Conservation (phyloP, 1,284 basidiomycete species). For the Rhodotorula sp. region DNA sequence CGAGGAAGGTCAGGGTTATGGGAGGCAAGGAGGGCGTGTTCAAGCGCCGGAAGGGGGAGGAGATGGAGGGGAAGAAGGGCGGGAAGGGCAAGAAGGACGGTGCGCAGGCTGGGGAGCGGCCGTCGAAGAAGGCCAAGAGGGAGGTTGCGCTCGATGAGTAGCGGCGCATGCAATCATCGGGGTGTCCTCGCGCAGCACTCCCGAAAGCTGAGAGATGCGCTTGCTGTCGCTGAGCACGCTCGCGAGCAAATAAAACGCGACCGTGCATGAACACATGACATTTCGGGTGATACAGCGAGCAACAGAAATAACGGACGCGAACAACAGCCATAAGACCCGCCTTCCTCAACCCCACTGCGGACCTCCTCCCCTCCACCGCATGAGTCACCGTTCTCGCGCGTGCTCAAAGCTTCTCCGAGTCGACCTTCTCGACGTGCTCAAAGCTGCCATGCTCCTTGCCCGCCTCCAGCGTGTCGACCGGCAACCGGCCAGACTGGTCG, state of each 20-base stretch:
- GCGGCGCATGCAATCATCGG: not conserved
- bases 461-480: slow-evolving; percentile 6
- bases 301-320: too few relatives aligned
- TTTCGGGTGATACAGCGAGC: too few relatives aligned
- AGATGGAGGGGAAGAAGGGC: not conserved
- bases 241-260: too few relatives aligned
- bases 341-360: too few relatives aligned
- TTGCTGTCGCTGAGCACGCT: too few relatives aligned
- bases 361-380: too few relatives aligned
- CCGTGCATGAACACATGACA: too few relatives aligned
- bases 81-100: not conserved
- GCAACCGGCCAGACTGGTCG: slow-evolving; percentile 14
- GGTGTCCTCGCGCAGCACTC: not conserved
- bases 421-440: slow-evolving; percentile 24
- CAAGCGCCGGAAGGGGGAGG: slow-evolving; percentile 59
- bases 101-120: slow-evolving; percentile 48
- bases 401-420: not conserved
- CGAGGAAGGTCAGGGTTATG: slow-evolving; percentile 58
- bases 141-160: slow-evolving; percentile 30
- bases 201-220: too few relatives aligned
- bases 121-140: slow-evolving; percentile 22
- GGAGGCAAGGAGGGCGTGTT: slow-evolving; percentile 37
- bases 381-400: too few relatives aligned
- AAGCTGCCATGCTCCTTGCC: slow-evolving; percentile 6
- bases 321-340: too few relatives aligned